Conservation (phyloP, 176 grass and related monocot species). For the Alopecurus myosuroides region DNA sequence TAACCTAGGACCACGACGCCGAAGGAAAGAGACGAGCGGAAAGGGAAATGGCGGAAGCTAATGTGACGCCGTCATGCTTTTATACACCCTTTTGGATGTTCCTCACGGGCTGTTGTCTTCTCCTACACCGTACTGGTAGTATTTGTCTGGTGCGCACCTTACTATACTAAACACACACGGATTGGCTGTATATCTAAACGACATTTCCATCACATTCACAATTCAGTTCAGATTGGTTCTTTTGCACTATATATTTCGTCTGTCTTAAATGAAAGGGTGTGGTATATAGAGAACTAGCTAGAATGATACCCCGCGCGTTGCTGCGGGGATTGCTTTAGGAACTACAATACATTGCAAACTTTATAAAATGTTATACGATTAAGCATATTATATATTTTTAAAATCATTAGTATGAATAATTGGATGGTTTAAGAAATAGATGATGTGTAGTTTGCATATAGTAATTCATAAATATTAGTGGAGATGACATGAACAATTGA, state of each 20-base stretch:
- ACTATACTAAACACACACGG: background rate
- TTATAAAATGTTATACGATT: no score
- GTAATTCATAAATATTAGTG: no score
- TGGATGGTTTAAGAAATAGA: no score
- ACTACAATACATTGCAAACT: no score
- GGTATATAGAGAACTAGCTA: background rate
- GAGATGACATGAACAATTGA: no score
- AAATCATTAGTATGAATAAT: no score
- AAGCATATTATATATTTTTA: no score
- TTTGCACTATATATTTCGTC: background rate
- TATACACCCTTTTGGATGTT: slow-evolving; percentile 15
- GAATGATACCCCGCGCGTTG: no score
- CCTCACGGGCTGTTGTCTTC: slow-evolving; percentile 1
- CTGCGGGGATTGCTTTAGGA: no score
- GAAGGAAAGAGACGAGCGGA: slow-evolving; percentile 1
- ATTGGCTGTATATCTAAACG: background rate
- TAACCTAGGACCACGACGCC: background rate
- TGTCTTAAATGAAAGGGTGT: background rate
- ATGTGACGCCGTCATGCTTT: background rate
- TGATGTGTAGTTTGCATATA: no score
- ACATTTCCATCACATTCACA: background rate
- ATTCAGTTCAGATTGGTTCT: background rate
- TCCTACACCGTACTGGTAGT: background rate
- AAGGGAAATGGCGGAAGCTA: background rate
- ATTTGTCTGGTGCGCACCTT: background rate